Evolutionary conservation across 306 rosid species (phyloP).

Genomic region (Glycyrrhiza uralensis): DNA sequence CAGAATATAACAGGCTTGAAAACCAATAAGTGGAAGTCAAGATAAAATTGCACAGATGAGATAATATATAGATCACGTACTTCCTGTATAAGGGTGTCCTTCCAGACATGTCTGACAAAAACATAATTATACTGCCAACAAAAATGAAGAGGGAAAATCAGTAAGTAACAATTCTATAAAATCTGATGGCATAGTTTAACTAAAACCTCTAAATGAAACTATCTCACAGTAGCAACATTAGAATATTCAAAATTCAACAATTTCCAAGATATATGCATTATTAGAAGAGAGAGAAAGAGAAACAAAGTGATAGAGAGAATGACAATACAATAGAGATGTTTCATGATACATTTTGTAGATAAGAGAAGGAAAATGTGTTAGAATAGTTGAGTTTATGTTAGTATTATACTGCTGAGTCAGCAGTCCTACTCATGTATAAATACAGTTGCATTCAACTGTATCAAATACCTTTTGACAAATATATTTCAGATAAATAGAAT

Average conservation of each 20-base stretch:
- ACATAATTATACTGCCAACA: slow-evolving; percentile 70
- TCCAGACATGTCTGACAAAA: slow-evolving; percentile 96
- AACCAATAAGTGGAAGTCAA: slow-evolving; percentile 20
- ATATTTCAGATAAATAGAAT: too few relatives aligned
- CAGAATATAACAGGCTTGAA: slow-evolving; percentile 25
- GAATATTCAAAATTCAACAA: slow-evolving; percentile 18
- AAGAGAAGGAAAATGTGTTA: not conserved
- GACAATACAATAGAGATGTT: not conserved
- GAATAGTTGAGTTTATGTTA: too few relatives aligned
- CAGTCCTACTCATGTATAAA: too few relatives aligned
- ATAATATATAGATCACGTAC: slow-evolving; percentile 44
- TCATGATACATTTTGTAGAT: not conserved
- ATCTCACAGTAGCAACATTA: not conserved
- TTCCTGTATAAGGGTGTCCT: slow-evolving; percentile 87
- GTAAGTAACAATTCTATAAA: slow-evolving; percentile 13
- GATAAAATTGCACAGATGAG: slow-evolving; percentile 6
- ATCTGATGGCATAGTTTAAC: not conserved
- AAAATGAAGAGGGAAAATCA: slow-evolving; percentile 30
- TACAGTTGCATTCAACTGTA: too few relatives aligned
- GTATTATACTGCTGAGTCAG: too few relatives aligned
- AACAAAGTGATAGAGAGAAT: too few relatives aligned
- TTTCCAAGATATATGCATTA: not conserved
- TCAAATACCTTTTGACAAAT: too few relatives aligned
- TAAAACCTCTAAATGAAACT: not conserved
- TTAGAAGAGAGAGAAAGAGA: not conserved